Evolutionary conservation across 371 early-diverging fungal genomes (phyloP), one percentile per base, ranked within the genome.

Genomic region (Mycotypha africana): DNA sequence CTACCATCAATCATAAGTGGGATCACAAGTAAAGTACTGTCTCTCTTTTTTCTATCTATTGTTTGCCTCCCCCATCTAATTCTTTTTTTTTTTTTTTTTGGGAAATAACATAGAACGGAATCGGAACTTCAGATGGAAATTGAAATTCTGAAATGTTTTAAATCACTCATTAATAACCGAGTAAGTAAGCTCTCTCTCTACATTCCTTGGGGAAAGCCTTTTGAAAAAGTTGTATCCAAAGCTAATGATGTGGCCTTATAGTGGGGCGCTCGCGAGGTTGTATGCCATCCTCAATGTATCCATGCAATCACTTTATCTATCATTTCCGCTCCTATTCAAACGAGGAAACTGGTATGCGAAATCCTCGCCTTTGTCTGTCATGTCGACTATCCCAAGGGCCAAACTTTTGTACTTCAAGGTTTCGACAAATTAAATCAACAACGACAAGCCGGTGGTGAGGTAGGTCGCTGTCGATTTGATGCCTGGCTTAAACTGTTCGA

Each of bases 241-340:
- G 21, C 2, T 32, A 20, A 22, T 37, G 48, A 19, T 14, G 19
- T 0, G 0, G 30, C 19, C 24, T 35, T 38, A 17, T 59, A 85
- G 70, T 89, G 88, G 82, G 92, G 91, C 30, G 87, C 86, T 4
- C 80, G 84, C 25, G 91, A 91, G 54, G 91, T 87, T 8, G 70
- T 92, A 38, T 62, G 78, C 17, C 67, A 82, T 56, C 81, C 89
- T 3, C 67, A 77, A 37, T 86, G 86, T 49, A 82, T 91, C 22
- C 77, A 79, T 45, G 77, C 82, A 17, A 75, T 90, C 32, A 79
- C 82, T 16, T 68, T 86, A 20, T 90, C 91, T 4, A 73, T 92
- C 37, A 85, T 87, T 26, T 86, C 89, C 12, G 85, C 86, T 0
- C 84, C 82, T 38, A 74, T 88, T 14, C 74, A 74, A 47, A 89